phyloP scores from a whole-genome alignment of 169 alveolate species.

The Eimeria sp. region DNA sequence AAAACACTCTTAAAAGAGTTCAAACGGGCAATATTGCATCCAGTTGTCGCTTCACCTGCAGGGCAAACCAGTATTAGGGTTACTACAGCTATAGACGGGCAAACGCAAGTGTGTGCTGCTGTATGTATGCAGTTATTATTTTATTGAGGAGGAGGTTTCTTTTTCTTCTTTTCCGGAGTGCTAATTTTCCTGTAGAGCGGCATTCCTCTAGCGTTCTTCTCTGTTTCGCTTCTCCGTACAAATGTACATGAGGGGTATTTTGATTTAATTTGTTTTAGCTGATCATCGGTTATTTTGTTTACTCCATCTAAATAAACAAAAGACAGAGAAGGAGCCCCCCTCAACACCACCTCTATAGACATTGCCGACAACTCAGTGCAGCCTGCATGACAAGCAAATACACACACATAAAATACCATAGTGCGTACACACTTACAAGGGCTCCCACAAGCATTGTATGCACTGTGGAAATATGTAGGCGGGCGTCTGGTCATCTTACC shows the following conservation, averaged over 20 bases:
- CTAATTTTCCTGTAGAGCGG: not conserved
- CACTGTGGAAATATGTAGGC: not conserved
- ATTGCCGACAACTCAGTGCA: not conserved
- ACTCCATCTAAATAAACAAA: not conserved
- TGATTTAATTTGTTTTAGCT: not conserved
- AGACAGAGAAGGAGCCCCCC: not conserved
- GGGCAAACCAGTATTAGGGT: not conserved
- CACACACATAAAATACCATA: not conserved
- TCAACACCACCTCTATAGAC: not conserved
- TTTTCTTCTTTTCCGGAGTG: not conserved
- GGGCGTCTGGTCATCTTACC: not conserved
- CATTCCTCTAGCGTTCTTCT: not conserved
- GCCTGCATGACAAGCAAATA: not conserved
- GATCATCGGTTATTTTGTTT: not conserved
- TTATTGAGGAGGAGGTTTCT: not conserved
- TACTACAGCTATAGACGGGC: not conserved
- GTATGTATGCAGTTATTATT: not conserved
- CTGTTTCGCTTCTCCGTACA: not conserved
- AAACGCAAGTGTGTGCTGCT: not conserved
- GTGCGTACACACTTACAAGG: not conserved
- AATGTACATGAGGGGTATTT: not conserved
- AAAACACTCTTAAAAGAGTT: not conserved
- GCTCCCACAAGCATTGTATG: not conserved
- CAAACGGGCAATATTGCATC: not conserved
- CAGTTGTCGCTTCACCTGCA: not conserved